Evolutionary conservation across 2,329 filamentous ascomycete species (phyloP), one percentile per base, ranked within the genome.

Genomic region (Curvularia verruculosa): DNA sequence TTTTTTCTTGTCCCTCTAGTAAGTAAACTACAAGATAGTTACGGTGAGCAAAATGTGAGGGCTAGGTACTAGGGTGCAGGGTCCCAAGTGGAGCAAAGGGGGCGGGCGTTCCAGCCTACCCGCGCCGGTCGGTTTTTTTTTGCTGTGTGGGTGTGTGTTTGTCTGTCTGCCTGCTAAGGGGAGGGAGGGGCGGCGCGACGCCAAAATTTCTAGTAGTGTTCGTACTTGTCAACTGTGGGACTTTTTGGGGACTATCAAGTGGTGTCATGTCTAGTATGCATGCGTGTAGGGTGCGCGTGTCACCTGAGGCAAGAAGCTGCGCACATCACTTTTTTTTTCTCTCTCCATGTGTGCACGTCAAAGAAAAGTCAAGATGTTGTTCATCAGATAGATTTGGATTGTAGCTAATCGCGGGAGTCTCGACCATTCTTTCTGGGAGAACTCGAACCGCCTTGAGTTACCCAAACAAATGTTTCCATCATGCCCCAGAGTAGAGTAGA

Each of bases 401-500:
- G 54, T 60, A 68, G 52, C 67, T 66, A 69, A 54, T 56, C 21
- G 60, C 58, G 64, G 63, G 64, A 62, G 64, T 68, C 67, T 69
- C 67, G 40, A 69, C 67, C 67, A 61, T 51, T 49, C 48, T 44
- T 48, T 53, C 52, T 29, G 67, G 67, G 67, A 69, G 67, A 68
- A 34, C 56, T 68, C 64, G 54, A 56, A 67, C 65, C 66, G 61
- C 56, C 29, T 12, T 26, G 36, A 51, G 13, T 15, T n/a, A n/a
- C n/a, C 55, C 58, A 54, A 59, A 59, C 31, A 49, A 52, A 52
- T 44, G 28, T 44, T 34, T 18, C 15, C 57, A 36, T 54, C 45
- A 47, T 60, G 36, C 58, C 41, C 53, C 59, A 65, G 67, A 70
- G 66, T 69, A 61, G 67, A 65, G 66, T 68, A 65, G 65, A 49